A percentile compares a stretch with the other conserved stretches of the same genome.
Evolutionary conservation across 345 rosid genomes (phyloP).

Genomic region (Psidium friedrichsthalianum): DNA sequence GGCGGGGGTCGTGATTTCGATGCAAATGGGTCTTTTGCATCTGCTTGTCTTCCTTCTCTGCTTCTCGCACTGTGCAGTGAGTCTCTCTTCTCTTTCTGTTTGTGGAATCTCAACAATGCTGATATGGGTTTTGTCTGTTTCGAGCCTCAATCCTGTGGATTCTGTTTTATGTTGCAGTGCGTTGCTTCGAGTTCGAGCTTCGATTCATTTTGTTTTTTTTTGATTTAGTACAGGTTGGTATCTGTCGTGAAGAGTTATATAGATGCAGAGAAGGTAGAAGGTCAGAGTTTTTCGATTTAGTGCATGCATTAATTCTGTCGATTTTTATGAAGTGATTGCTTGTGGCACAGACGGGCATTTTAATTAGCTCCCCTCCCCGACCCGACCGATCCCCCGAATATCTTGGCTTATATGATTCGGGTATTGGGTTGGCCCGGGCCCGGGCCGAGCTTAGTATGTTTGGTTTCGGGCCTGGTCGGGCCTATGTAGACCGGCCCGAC

Average conservation of each 20-base stretch:
- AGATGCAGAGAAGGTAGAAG: slow-evolving; percentile 92
- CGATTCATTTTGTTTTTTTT: neutral
- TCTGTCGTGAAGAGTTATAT: slow-evolving; percentile 72
- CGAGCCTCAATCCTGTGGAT: neutral
- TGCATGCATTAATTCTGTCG: neutral
- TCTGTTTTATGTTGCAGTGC: neutral
- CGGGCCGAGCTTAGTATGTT: too few species aligned
- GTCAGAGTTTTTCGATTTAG: slow-evolving; percentile 19
- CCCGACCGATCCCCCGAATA: too few species aligned
- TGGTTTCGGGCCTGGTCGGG: too few species aligned
- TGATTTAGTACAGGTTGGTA: slow-evolving; percentile 33
- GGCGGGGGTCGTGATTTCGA: neutral
- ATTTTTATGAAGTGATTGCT: neutral
- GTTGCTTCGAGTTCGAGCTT: neutral
- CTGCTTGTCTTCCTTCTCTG: neutral
- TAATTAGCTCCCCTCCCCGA: neutral
- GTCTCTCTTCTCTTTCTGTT: neutral
- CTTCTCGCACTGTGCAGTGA: neutral
- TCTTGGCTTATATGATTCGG: too few species aligned
- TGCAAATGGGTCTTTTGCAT: neutral
- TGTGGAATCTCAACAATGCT: neutral
- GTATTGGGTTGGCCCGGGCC: too few species aligned
- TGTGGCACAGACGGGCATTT: neutral
- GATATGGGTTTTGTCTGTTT: neutral
- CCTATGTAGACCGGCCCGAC: too few species aligned